Evolutionary conservation across 768 basidiomycete species (phyloP).

Genomic region (Pulveroboletus sp.): DNA sequence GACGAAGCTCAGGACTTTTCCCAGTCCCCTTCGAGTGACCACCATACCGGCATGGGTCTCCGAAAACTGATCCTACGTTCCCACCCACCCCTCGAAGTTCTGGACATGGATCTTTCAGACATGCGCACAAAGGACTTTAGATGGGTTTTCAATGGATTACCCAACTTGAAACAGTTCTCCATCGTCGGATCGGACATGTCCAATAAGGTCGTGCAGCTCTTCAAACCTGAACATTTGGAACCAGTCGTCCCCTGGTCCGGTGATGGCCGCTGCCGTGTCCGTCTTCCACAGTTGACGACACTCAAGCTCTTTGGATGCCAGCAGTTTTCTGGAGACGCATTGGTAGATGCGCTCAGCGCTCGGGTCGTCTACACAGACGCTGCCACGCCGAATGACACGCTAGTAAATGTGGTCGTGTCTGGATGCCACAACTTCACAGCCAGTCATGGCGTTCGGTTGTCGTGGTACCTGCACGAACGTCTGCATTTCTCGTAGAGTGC

Average conservation of each 20-base stretch:
- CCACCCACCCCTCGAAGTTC: slow-evolving; percentile 55
- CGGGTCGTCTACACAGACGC: slow-evolving; percentile 42
- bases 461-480: slow-evolving; percentile 23
- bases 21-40: slow-evolving; percentile 72
- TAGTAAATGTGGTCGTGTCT: slow-evolving; percentile 22
- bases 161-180: slow-evolving; percentile 54
- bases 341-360: slow-evolving; percentile 48
- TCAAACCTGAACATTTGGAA: slow-evolving; percentile 38
- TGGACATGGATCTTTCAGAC: slow-evolving; percentile 79
- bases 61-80: slow-evolving; percentile 58
- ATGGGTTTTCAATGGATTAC: slow-evolving; percentile 58
- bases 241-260: slow-evolving; percentile 3
- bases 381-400: slow-evolving; percentile 25
- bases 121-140: slow-evolving; percentile 80
- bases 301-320: slow-evolving; percentile 61
- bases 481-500: slow-evolving; percentile 22
- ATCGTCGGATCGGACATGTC: slow-evolving; percentile 83
- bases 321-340: slow-evolving; percentile 51
- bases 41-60: slow-evolving; percentile 75
- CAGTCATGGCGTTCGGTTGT: slow-evolving; percentile 21
- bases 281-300: slow-evolving; percentile 50
- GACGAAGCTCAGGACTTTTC: slow-evolving; percentile 73
- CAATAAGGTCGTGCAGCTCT: slow-evolving; percentile 57
- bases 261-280: slow-evolving; percentile 31
- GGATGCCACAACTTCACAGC: slow-evolving; percentile 21